A percentile compares a stretch with the other conserved stretches of the same genome.
These are phyloP conservation scores for Rutstroemia sp. DNA, from an alignment of 2,329 filamentous ascomycete genomes.

Conservation along the genomic window DNA sequence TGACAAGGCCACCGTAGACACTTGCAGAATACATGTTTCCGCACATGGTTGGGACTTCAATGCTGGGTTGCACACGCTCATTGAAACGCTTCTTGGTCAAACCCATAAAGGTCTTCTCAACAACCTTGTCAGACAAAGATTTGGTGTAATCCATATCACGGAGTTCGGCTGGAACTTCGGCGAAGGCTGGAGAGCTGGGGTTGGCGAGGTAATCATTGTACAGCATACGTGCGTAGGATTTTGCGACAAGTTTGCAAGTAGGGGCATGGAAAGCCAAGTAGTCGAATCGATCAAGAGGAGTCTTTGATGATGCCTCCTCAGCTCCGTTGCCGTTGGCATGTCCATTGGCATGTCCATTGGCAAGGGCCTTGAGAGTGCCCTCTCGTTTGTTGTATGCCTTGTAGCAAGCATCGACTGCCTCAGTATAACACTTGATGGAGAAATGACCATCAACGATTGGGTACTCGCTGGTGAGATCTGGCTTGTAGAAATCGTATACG, in stretches of 20 bases:
- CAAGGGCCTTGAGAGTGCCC: constrained; percentile 44
- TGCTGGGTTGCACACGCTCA: constrained; percentile 66
- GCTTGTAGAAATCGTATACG: constrained; percentile 88
- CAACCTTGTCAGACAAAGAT: constrained; percentile 71
- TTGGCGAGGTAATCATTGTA: constrained; percentile 80
- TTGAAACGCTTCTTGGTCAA: constrained; percentile 79
- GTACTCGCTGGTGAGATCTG: constrained; percentile 80
- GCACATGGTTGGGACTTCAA: constrained; percentile 71
- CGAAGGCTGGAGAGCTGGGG: constrained; percentile 59
- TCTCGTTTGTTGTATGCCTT: constrained; percentile 73
- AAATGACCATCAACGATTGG: constrained; percentile 79
- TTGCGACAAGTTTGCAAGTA: constrained; percentile 80
- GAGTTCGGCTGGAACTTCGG: constrained; percentile 68
- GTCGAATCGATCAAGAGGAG: constrained; percentile 71
- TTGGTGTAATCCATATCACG: constrained; percentile 72
- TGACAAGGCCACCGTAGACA: constrained; percentile 49
- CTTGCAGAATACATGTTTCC: constrained; percentile 57
- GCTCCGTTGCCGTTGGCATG: constrained; percentile 43
- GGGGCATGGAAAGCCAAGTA: constrained; percentile 78
- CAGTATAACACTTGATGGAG: constrained; percentile 74
- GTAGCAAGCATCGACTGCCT: constrained; percentile 76
- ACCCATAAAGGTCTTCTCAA: constrained; percentile 82
- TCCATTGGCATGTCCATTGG: constrained; percentile 49
- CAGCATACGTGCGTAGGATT: constrained; percentile 75
- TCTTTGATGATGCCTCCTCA: constrained; percentile 39